A percentile compares a stretch with the other conserved stretches of the same genome.
Conservation (phyloP, 441 rosid genomes). For the Melastoma candidum region DNA sequence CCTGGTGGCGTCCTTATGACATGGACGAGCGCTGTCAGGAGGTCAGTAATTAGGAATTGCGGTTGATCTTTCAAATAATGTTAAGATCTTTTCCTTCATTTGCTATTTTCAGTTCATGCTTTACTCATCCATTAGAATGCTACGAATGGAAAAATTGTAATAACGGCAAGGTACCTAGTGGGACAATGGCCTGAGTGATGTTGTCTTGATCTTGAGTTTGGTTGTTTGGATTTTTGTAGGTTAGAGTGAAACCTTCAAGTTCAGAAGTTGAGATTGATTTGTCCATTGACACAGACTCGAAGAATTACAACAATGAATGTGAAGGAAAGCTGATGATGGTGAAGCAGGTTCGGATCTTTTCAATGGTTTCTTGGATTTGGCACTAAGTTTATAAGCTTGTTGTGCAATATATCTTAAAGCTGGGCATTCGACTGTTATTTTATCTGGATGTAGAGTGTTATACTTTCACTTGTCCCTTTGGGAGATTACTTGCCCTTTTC, state of each 20-base stretch:
- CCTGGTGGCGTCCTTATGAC: constrained; percentile 86
- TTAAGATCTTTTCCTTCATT: background rate
- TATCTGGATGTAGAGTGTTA: no score
- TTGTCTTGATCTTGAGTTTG: background rate
- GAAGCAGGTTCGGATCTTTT: constrained; percentile 47
- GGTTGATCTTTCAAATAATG: constrained; percentile 1
- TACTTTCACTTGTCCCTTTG: no score
- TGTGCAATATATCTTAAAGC: no score
- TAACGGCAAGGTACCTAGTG: no score
- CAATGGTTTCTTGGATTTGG: no score
- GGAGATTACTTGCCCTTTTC: no score
- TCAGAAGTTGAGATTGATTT: constrained; percentile 64
- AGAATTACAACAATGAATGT: constrained; percentile 37
- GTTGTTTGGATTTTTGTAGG: constrained; percentile 28
- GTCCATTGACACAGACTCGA: constrained; percentile 41
- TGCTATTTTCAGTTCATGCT: background rate
- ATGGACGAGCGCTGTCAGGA: constrained; percentile 70
- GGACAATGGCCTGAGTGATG: no score
- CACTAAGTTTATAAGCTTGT: no score
- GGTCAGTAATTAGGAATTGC: constrained; percentile 25
- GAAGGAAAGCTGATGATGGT: constrained; percentile 27
- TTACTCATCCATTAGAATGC: no score
- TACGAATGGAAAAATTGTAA: no score
- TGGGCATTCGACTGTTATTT: no score
- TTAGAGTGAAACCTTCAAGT: constrained; percentile 54